Base-by-base conservation (phyloP, 768 basidiomycete species). In the Boletus vinaceobasis region DNA sequence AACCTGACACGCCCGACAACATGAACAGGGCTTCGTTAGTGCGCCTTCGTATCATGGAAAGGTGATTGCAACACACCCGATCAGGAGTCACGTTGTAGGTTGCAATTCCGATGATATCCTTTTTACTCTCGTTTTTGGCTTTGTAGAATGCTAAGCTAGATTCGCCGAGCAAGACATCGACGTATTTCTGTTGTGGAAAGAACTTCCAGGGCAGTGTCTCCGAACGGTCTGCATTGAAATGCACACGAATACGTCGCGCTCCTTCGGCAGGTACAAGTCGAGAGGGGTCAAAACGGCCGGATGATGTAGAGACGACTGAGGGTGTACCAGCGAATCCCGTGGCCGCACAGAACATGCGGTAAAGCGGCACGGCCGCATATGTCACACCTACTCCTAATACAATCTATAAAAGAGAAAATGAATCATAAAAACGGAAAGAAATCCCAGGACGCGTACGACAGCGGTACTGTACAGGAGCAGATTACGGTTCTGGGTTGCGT, bases 31-130 rank as follows among this genome's bases (percentile, higher is more conserved):
- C 15, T 38, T 21, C 15, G 38, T 49, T 11, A 57, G 42, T 37
- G 15, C 23, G 23, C 31, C 17, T 19, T 48, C 33, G 15, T 11
- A 31, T 15, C n/a, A 37, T 33, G 5, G 15, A 35, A 23, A 38
- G 19, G 38, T 7, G 29, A 27, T 15, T 1, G 11, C 7, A 9
- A 75, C 87, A 43, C 66, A 97, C 96, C 71, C 95, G 82, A 67
- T 93, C 91, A n/a, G 97, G 97, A 0, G 95, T 96, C 58, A 98
- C 96, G 72, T 98, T 99, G 70, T 99, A 99, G 6, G 97, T 98
- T 33, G 95, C 96, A 69, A 99, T 98, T 1, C 97, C 97, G 65
- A 99, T 95, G 50, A 99, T 83, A 67, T 98, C 97, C 60, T 88
- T 77, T 45, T 84, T 75, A 10, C 90, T 87, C 45, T 76, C 81